Evolutionary conservation across 164 flowering plant species (phyloP).

Genomic region (Saururus chinensis): DNA sequence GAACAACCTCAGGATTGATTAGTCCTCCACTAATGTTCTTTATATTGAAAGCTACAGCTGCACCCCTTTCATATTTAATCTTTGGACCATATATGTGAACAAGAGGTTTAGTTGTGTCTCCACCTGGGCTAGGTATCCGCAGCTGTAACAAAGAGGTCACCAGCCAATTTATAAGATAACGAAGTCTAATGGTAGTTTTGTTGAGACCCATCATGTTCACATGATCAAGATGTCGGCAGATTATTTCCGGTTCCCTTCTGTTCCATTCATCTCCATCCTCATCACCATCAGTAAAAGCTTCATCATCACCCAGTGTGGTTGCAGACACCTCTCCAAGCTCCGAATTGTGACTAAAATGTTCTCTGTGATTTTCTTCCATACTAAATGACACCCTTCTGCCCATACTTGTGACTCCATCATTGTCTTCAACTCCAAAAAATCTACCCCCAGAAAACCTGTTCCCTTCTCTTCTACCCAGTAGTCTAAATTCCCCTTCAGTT

Average conservation of each 20-base stretch:
- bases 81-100: conserved; percentile 77
- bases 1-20: conserved; percentile 54
- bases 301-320: conserved; percentile 50
- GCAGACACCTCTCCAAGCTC: conserved; percentile 59
- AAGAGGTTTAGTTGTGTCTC: conserved; percentile 21
- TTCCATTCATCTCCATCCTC: conserved; percentile 38
- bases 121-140: conserved; percentile 32
- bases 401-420: conserved; percentile 42
- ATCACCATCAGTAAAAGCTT: conserved; percentile 33
- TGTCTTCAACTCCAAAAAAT: conserved; percentile 62
- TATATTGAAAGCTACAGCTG: conserved; percentile 67
- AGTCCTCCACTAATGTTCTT: conserved; percentile 38
- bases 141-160: conserved; percentile 62
- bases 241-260: conserved; percentile 46
- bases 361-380: conserved; percentile 44
- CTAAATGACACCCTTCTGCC: conserved; percentile 82
- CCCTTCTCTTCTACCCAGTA: conserved; percentile 52
- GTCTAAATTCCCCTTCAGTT: conserved; percentile 93
- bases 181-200: conserved; percentile 48
- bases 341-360: conserved; percentile 27
- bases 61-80: conserved; percentile 55
- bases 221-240: conserved; percentile 58
- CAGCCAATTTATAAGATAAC: conserved; percentile 69
- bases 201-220: conserved; percentile 61
- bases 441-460: conserved; percentile 52